A percentile compares a stretch with the other conserved stretches of the same genome.
Evolutionary conservation across 106 monocot species (phyloP).

Genomic region (Triglochin maritima): DNA sequence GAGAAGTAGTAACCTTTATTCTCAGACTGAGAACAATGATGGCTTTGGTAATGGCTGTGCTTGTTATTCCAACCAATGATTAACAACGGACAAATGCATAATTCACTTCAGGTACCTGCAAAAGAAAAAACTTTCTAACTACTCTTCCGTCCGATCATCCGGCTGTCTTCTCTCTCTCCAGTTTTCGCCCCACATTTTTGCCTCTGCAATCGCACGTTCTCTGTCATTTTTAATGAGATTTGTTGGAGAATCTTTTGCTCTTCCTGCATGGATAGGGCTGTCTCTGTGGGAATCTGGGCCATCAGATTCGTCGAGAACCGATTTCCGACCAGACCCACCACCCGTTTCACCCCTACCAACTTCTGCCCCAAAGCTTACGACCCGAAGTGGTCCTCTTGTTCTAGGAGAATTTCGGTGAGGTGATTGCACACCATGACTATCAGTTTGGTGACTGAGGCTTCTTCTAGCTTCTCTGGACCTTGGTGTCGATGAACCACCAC

Average conservation of each 20-base stretch:
- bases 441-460: slow-evolving; percentile 8
- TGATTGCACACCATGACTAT: slow-evolving; percentile 27
- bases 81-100: background rate
- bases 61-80: background rate
- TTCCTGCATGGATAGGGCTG: slow-evolving; percentile 18
- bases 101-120: background rate
- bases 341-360: slow-evolving; percentile 32
- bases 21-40: slow-evolving; percentile 2
- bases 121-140: background rate
- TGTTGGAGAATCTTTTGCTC: slow-evolving; percentile 13
- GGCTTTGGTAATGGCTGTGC: background rate
- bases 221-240: slow-evolving; percentile 22
- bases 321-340: slow-evolving; percentile 42
- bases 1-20: background rate
- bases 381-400: slow-evolving; percentile 22
- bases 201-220: slow-evolving; percentile 48
- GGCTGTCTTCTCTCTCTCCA: slow-evolving; percentile 43
- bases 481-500: slow-evolving; percentile 41
- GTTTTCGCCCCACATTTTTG: slow-evolving; percentile 62
- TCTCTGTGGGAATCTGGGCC: slow-evolving; percentile 24
- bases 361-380: slow-evolving; percentile 24
- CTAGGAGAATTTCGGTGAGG: slow-evolving; percentile 54
- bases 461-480: slow-evolving; percentile 34
- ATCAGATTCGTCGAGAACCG: slow-evolving; percentile 38
- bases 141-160: background rate